Evolutionary conservation across 495 filamentous ascomycete species (phyloP).

Genomic region (Massariosphaeria phaeospora): DNA sequence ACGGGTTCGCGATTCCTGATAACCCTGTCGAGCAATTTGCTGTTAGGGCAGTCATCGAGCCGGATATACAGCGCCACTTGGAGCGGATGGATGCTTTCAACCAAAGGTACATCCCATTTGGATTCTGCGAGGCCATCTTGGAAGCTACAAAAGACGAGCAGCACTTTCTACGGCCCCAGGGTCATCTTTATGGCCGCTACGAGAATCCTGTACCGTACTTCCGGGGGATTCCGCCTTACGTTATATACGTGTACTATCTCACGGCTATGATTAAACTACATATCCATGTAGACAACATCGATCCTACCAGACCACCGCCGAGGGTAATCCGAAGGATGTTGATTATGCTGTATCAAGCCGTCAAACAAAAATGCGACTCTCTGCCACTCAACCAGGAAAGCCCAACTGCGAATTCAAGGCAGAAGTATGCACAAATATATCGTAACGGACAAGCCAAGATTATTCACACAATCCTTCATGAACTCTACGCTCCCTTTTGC

Average conservation of each 20-base stretch:
- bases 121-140: background rate
- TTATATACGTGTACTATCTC: constrained; percentile 18
- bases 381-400: too few relatives aligned
- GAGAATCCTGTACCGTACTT: constrained; percentile 5
- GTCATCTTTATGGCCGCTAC: constrained; percentile 6
- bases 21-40: constrained; percentile 44
- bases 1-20: constrained; percentile 58
- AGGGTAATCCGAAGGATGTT: constrained; percentile 6
- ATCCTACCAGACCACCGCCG: background rate
- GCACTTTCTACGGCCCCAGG: constrained; percentile 3
- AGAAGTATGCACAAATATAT: constrained; percentile 34
- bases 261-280: background rate
- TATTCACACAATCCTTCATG: constrained; percentile 19
- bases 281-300: background rate
- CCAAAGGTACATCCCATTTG: background rate
- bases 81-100: too few relatives aligned
- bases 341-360: background rate
- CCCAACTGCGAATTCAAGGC: constrained; percentile 24
- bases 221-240: constrained; percentile 9
- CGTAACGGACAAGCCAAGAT: constrained; percentile 32
- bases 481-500: constrained; percentile 22
- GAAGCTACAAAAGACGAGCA: background rate
- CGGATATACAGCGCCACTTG: background rate
- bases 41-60: constrained; percentile 34
- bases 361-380: constrained; percentile 3